These are phyloP conservation scores for Farysia itapuensis DNA, from an alignment of 1,284 basidiomycete genomes.

Conservation along the genomic window DNA sequence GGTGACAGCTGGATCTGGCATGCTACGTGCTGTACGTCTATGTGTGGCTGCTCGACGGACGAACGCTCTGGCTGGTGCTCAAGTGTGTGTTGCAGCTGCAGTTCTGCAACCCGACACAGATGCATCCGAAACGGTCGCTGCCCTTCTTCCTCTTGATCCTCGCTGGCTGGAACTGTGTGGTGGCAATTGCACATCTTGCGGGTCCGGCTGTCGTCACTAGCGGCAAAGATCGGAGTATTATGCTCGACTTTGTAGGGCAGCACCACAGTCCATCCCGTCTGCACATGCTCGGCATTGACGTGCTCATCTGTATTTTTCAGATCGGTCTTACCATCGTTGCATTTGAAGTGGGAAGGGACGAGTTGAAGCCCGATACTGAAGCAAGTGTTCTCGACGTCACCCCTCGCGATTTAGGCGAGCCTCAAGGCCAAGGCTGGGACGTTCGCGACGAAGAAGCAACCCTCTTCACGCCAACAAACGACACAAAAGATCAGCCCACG, in stretches of 20 bases:
- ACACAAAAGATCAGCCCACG: constrained; percentile 6
- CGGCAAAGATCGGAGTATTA: constrained; percentile 12
- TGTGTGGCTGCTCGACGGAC: constrained; percentile 42
- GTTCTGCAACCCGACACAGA: constrained; percentile 32
- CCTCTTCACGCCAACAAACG: constrained; percentile 11
- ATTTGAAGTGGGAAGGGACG: constrained; percentile 28
- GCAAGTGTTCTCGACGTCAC: constrained; percentile 22
- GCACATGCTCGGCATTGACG: constrained; percentile 32
- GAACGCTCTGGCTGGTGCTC: constrained; percentile 26
- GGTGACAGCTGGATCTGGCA: constrained; percentile 34
- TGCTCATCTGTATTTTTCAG: constrained; percentile 20
- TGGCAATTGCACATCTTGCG: constrained; percentile 21
- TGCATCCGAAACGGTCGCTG: constrained; percentile 28
- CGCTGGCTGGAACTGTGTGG: constrained; percentile 16
- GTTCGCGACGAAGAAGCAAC: constrained; percentile 30
- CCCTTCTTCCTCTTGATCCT: constrained; percentile 31
- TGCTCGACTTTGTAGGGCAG: constrained; percentile 51
- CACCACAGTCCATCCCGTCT: constrained; percentile 13
- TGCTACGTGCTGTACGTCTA: constrained; percentile 43
- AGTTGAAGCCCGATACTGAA: constrained; percentile 16
- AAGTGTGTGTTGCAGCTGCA: constrained; percentile 33
- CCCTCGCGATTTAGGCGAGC: constrained; percentile 2
- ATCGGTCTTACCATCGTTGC: constrained; percentile 24
- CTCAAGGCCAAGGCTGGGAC: constrained; percentile 27
- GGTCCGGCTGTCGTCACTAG: constrained; percentile 4